Conservation (phyloP, 805 yeast genomes). For the Lachancea mirantina region DNA sequence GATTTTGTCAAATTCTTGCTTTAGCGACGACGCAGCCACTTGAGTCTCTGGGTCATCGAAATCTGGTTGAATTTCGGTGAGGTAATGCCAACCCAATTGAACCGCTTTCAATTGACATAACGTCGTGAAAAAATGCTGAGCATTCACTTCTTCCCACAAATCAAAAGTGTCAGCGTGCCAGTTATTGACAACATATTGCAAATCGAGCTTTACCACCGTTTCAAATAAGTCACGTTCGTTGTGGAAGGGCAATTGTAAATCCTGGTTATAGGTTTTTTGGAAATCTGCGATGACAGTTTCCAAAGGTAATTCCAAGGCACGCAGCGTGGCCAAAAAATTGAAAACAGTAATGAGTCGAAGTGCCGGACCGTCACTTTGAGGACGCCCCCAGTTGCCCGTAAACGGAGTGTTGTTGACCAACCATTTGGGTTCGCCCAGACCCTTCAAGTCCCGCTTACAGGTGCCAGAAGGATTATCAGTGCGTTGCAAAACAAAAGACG, state of each 20-base stretch:
- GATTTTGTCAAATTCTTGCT: conserved; percentile 19
- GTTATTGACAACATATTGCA: conserved; percentile 49
- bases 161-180: conserved; percentile 75
- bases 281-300: conserved; percentile 26
- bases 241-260: conserved; percentile 11
- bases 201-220: conserved; percentile 59
- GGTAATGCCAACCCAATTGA: conserved; percentile 45
- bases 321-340: conserved; percentile 44
- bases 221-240: conserved; percentile 39
- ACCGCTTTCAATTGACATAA: conserved; percentile 68
- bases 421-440: conserved; percentile 90
- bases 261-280: conserved; percentile 3
- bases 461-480: conserved; percentile 62
- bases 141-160: conserved; percentile 83
- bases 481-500: conserved; percentile 56
- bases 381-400: conserved; percentile 78
- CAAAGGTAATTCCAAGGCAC: conserved; percentile 23
- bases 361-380: conserved; percentile 94
- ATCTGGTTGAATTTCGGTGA: conserved; percentile 10
- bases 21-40: conserved; percentile 18
- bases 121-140: conserved; percentile 73
- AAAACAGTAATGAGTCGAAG: conserved; percentile 61
- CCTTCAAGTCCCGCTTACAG: conserved; percentile 39
- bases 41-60: conserved; percentile 18
- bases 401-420: conserved; percentile 58